Percentiles rank a stretch among this genome's conserved stretches.
phyloP scores from a whole-genome alignment of 2,329 filamentous ascomycete genomes.

The Penicillium sp. region DNA sequence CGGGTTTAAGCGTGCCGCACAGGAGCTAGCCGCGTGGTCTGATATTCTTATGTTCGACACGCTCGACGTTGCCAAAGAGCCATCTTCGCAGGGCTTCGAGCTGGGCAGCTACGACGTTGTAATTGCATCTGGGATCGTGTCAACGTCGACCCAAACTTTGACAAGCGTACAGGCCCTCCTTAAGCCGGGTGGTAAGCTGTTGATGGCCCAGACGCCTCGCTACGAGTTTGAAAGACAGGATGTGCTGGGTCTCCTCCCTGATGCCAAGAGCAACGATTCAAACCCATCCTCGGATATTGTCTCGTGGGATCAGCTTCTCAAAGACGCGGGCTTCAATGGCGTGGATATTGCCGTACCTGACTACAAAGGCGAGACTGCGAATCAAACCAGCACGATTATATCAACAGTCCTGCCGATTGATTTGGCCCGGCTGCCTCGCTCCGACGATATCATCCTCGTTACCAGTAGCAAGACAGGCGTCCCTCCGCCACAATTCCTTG shows the following conservation, averaged over 20 bases:
- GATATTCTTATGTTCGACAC: constrained; percentile 13
- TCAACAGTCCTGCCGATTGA: background rate
- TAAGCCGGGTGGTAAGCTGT: constrained; percentile 47
- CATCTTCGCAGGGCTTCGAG: constrained; percentile 37
- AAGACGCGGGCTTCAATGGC: constrained; percentile 5
- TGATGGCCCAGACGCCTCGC: constrained; percentile 42
- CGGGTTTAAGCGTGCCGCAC: constrained; percentile 38
- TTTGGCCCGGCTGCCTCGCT: no score
- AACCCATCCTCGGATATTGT: background rate
- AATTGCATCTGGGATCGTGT: constrained; percentile 35
- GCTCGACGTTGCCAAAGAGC: constrained; percentile 36
- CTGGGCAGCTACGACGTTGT: constrained; percentile 37
- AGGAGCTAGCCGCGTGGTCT: constrained; percentile 5
- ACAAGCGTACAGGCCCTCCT: constrained; percentile 38
- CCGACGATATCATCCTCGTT: background rate
- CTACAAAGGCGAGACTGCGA: background rate
- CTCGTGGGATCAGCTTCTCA: background rate
- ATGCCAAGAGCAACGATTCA: background rate
- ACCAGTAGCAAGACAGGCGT: background rate
- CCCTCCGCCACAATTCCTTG: background rate
- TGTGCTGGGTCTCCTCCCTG: constrained; percentile 19
- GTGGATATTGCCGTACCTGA: constrained; percentile 3
- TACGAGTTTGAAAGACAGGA: constrained; percentile 14
- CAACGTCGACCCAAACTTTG: constrained; percentile 40
- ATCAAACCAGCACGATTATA: background rate